phyloP scores from a whole-genome alignment of 805 yeast species.

The Candida ipomoeae region DNA sequence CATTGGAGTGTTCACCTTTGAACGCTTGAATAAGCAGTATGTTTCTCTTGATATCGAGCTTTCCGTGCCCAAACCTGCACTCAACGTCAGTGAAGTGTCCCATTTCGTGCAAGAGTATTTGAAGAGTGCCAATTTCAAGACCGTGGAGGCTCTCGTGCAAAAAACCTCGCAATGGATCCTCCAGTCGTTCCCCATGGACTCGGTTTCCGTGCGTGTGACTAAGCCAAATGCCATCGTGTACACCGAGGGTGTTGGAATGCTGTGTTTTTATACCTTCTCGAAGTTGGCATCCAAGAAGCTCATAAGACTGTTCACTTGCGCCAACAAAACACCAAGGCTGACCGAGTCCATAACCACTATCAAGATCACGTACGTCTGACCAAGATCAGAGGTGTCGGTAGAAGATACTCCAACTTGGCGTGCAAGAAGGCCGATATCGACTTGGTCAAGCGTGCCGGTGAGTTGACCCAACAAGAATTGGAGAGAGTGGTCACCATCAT shows the following conservation, averaged over 20 bases:
- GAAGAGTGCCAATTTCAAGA: slow-evolving; percentile 78
- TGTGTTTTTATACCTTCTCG: slow-evolving; percentile 46
- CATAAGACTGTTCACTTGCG: slow-evolving; percentile 52
- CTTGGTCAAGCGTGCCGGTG: slow-evolving; percentile 99
- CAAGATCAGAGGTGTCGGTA: slow-evolving; percentile 99
- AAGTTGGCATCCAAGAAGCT: slow-evolving; percentile 47
- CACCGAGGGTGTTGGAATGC: slow-evolving; percentile 89
- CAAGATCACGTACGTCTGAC: slow-evolving; percentile 99
- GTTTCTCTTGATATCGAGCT: slow-evolving; percentile 54
- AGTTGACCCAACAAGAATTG: slow-evolving; percentile 99
- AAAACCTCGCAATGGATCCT: slow-evolving; percentile 60
- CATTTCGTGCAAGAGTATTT: slow-evolving; percentile 50
- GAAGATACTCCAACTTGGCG: slow-evolving; percentile 99
- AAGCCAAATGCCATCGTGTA: slow-evolving; percentile 87
- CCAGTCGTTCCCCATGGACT: slow-evolving; percentile 29
- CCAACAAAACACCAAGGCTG: slow-evolving; percentile 52
- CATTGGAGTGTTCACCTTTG: slow-evolving; percentile 94
- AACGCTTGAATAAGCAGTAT: slow-evolving; percentile 74
- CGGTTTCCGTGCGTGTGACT: slow-evolving; percentile 57
- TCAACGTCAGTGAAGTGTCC: slow-evolving; percentile 21
- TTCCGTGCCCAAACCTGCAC: slow-evolving; percentile 20
- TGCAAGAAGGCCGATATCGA: slow-evolving; percentile 99
- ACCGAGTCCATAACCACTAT: slow-evolving; percentile 83
- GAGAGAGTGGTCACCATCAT: slow-evolving; percentile 99
- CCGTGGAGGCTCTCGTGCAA: slow-evolving; percentile 88